Conservation (phyloP, 2,329 filamentous ascomycete species). For the Boeremia lycopersici region DNA sequence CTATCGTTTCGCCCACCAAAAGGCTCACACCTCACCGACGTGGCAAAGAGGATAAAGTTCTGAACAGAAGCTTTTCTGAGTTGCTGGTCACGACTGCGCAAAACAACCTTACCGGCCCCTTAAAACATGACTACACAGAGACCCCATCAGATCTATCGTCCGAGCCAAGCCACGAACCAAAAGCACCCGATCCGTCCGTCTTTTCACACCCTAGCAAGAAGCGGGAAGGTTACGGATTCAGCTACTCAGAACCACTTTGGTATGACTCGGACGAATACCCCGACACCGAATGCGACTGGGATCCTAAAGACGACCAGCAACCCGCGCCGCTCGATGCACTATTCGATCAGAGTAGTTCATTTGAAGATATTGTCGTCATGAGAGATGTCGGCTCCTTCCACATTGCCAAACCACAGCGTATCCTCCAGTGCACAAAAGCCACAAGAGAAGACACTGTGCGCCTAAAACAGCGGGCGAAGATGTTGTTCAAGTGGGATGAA, state of each 20-base stretch:
- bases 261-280: slow-evolving; percentile 33
- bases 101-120: slow-evolving; percentile 11
- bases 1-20: slow-evolving; percentile 14
- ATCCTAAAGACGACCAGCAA: slow-evolving; percentile 10
- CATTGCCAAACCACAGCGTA: slow-evolving; percentile 21
- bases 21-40: background rate
- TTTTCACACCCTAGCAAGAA: slow-evolving; percentile 26
- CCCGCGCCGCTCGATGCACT: background rate
- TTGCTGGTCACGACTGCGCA: slow-evolving; percentile 8
- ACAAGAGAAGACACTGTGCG: slow-evolving; percentile 27
- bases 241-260: slow-evolving; percentile 29
- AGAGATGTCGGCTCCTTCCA: slow-evolving; percentile 28
- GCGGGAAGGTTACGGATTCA: slow-evolving; percentile 33
- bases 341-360: slow-evolving; percentile 22
- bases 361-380: slow-evolving; percentile 31
- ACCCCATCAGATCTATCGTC: slow-evolving; percentile 10
- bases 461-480: slow-evolving; percentile 22
- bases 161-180: slow-evolving; percentile 1
- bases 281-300: slow-evolving; percentile 28
- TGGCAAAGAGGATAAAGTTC: slow-evolving; percentile 5
- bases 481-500: slow-evolving; percentile 26
- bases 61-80: slow-evolving; percentile 16
- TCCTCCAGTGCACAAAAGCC: slow-evolving; percentile 32
- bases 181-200: slow-evolving; percentile 10
- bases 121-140: slow-evolving; percentile 4